Percentiles rank a stretch among this genome's conserved stretches.
These are phyloP conservation scores for Sungouiella thailandica DNA, from an alignment of 805 yeast genomes.

Conservation along the genomic window DNA sequence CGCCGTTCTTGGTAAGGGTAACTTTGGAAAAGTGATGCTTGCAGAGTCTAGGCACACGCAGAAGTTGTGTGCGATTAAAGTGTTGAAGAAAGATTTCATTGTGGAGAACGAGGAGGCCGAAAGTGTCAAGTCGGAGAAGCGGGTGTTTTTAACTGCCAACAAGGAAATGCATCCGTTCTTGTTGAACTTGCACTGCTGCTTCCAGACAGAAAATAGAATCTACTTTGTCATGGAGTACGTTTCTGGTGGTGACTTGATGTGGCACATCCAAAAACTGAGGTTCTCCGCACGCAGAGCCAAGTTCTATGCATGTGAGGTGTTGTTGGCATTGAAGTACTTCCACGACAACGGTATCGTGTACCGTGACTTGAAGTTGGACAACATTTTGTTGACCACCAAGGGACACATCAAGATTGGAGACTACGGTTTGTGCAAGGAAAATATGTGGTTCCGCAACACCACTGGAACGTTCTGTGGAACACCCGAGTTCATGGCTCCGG, in stretches of 20 bases:
- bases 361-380: slow-evolving; percentile 94
- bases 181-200: slow-evolving; percentile 86
- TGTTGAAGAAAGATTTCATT: slow-evolving; percentile 90
- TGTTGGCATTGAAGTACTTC: slow-evolving; percentile 84
- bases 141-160: slow-evolving; percentile 82
- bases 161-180: slow-evolving; percentile 89
- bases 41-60: slow-evolving; percentile 86
- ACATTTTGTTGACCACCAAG: slow-evolving; percentile 78
- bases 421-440: slow-evolving; percentile 95
- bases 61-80: slow-evolving; percentile 90
- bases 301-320: slow-evolving; percentile 95
- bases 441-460: slow-evolving; percentile 77
- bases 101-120: slow-evolving; percentile 95
- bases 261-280: slow-evolving; percentile 94
- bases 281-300: slow-evolving; percentile 90
- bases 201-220: slow-evolving; percentile 95
- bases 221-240: slow-evolving; percentile 98
- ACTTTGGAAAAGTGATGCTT: slow-evolving; percentile 96
- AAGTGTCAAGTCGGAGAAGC: slow-evolving; percentile 89
- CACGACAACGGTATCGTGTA: slow-evolving; percentile 95
- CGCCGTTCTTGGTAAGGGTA: slow-evolving; percentile 97
- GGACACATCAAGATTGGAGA: slow-evolving; percentile 98
- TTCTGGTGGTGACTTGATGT: slow-evolving; percentile 98
- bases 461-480: slow-evolving; percentile 98
- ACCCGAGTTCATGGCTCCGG: slow-evolving; percentile 99